Conservation (phyloP, 2,329 filamentous ascomycete species). For the Botrytis medusae region DNA sequence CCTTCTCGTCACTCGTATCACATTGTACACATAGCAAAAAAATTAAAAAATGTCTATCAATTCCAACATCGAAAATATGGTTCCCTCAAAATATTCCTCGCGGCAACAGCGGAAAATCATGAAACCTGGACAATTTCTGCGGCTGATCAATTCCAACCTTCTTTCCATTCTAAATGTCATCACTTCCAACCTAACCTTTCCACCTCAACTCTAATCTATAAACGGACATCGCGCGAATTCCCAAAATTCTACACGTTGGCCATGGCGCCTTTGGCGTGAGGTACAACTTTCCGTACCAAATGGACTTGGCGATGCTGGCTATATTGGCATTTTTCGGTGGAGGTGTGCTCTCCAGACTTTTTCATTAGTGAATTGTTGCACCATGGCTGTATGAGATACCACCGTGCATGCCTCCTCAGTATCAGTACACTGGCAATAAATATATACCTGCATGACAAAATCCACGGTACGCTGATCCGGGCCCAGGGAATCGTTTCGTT, state of each 20-base stretch:
- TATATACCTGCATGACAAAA: background rate
- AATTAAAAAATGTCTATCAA: background rate
- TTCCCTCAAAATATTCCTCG: background rate
- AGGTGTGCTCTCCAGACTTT: background rate
- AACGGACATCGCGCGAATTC: background rate
- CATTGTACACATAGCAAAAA: background rate
- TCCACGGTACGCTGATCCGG: slow-evolving; percentile 7
- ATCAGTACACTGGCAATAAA: background rate
- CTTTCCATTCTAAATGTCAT: background rate
- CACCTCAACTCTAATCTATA: background rate
- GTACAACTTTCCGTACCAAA: background rate
- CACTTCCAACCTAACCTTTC: background rate
- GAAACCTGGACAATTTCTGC: background rate
- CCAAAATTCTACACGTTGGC: background rate
- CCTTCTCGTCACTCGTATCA: background rate
- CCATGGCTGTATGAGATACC: background rate
- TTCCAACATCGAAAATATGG: background rate
- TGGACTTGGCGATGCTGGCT: background rate
- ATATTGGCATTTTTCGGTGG: background rate
- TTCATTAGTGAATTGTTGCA: background rate
- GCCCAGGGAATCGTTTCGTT: slow-evolving; percentile 5
- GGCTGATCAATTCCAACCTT: background rate
- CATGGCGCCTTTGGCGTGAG: background rate
- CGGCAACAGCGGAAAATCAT: slow-evolving; percentile 7
- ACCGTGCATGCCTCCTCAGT: background rate